Percentiles rank a stretch among this genome's conserved stretches.
phyloP scores from a whole-genome alignment of 345 rosid genomes.

The Limnanthes douglasii region DNA sequence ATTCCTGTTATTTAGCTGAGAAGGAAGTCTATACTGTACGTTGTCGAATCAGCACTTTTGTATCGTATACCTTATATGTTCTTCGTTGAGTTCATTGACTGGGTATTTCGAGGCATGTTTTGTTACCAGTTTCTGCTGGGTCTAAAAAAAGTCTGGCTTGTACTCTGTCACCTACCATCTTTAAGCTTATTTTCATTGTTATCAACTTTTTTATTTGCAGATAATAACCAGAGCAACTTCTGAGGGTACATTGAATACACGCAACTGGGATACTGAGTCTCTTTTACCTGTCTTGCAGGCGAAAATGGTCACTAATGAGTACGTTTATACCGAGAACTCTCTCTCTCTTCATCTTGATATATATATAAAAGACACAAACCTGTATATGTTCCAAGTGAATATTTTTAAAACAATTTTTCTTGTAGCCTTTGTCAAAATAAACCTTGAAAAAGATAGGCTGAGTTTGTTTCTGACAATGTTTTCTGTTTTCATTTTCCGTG shows the following conservation, averaged over 20 bases:
- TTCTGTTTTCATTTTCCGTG: too few relatives aligned
- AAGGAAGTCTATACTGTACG: background rate
- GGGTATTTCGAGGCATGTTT: background rate
- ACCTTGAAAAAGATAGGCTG: too few relatives aligned
- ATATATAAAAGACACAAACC: too few relatives aligned
- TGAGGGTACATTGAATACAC: conserved; percentile 51
- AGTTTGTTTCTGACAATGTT: too few relatives aligned
- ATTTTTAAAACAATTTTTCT: too few relatives aligned
- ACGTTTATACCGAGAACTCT: conserved; percentile 11
- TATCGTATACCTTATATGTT: too few relatives aligned
- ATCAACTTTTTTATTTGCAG: conserved; percentile 20
- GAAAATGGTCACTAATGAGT: conserved; percentile 34
- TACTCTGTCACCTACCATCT: conserved; percentile 2
- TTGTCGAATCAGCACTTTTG: conserved; percentile 4
- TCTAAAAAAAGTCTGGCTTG: background rate
- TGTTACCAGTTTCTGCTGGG: background rate
- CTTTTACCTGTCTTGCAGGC: conserved; percentile 41
- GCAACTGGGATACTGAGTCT: conserved; percentile 83
- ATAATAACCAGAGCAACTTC: conserved; percentile 52
- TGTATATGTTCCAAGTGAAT: too few relatives aligned
- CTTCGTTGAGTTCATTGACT: conserved; percentile 5
- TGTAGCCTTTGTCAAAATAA: too few relatives aligned
- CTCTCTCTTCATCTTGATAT: conserved; percentile 1
- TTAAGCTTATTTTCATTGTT: conserved; percentile 7
- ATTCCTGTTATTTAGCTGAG: background rate